Evolutionary conservation across 2,329 filamentous ascomycete genomes (phyloP).

Genomic region (Dendryphion nanum): DNA sequence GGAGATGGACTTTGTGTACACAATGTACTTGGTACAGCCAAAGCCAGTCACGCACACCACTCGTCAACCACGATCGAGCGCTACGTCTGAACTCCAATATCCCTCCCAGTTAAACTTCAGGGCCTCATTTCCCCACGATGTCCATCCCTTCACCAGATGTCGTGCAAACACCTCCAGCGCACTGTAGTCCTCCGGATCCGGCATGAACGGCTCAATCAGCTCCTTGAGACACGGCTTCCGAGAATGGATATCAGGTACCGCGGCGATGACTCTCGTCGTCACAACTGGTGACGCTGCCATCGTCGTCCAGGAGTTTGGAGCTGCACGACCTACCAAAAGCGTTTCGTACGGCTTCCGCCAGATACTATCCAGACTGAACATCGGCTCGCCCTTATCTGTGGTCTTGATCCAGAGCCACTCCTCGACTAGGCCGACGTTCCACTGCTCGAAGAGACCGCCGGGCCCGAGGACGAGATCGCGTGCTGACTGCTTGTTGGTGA

Average conservation of each 20-base stretch:
- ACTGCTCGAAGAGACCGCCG: slow-evolving; percentile 61
- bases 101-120: slow-evolving; percentile 64
- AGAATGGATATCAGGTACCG: slow-evolving; percentile 74
- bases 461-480: slow-evolving; percentile 55
- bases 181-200: slow-evolving; percentile 43
- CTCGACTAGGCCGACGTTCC: slow-evolving; percentile 64
- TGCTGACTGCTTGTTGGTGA: slow-evolving; percentile 68
- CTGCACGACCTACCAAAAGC: slow-evolving; percentile 58
- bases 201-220: slow-evolving; percentile 58
- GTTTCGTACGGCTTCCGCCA: slow-evolving; percentile 79
- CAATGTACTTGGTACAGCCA: too few species aligned
- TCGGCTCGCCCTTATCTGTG: slow-evolving; percentile 62
- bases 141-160: slow-evolving; percentile 73
- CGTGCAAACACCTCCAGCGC: slow-evolving; percentile 77
- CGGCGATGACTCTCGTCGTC: slow-evolving; percentile 60
- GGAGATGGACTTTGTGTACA: too few species aligned
- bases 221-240: slow-evolving; percentile 70
- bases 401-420: slow-evolving; percentile 83
- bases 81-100: slow-evolving; percentile 52
- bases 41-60: too few species aligned
- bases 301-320: slow-evolving; percentile 22
- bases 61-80: too few species aligned
- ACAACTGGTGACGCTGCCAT: slow-evolving; percentile 27
- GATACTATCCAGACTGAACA: slow-evolving; percentile 57
- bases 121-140: slow-evolving; percentile 74